phyloP scores from a whole-genome alignment of 164 flowering plant genomes.

The Nymphaea thermarum region DNA sequence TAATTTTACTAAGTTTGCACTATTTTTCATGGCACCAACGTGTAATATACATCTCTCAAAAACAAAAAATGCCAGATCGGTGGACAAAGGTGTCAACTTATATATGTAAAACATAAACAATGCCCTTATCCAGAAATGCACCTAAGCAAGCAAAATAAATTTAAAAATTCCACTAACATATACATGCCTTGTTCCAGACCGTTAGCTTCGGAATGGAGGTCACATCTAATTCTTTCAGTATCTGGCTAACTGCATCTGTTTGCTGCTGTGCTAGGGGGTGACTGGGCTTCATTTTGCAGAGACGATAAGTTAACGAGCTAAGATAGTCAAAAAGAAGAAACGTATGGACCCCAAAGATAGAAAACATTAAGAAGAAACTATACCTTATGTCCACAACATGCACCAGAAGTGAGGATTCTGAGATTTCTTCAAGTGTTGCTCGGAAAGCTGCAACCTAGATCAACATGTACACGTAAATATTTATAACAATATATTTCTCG shows the following conservation, averaged over 20 bases:
- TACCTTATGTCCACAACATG: constrained; percentile 98
- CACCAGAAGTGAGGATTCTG: constrained; percentile 89
- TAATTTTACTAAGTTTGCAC: too few relatives aligned
- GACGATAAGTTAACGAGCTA: constrained; percentile 3
- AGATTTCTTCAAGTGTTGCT: constrained; percentile 91
- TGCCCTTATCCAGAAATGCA: too few relatives aligned
- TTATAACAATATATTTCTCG: too few relatives aligned
- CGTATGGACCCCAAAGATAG: neutral
- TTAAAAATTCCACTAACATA: too few relatives aligned
- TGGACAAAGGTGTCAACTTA: too few relatives aligned
- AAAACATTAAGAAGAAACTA: constrained; percentile 3
- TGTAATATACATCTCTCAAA: too few relatives aligned
- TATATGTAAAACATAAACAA: too few relatives aligned
- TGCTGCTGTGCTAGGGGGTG: constrained; percentile 86
- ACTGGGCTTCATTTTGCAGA: constrained; percentile 26
- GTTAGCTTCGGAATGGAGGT: constrained; percentile 64
- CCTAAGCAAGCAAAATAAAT: too few relatives aligned
- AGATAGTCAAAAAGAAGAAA: neutral
- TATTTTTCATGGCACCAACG: too few relatives aligned
- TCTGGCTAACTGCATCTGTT: constrained; percentile 78
- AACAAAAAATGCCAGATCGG: too few relatives aligned
- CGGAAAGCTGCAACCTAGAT: constrained; percentile 91
- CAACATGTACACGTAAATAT: neutral
- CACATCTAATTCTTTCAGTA: constrained; percentile 72
- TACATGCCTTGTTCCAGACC: constrained; percentile 88